Evolutionary conservation across 306 rosid genomes (phyloP).

Genomic region (Cicer chorassanicum): DNA sequence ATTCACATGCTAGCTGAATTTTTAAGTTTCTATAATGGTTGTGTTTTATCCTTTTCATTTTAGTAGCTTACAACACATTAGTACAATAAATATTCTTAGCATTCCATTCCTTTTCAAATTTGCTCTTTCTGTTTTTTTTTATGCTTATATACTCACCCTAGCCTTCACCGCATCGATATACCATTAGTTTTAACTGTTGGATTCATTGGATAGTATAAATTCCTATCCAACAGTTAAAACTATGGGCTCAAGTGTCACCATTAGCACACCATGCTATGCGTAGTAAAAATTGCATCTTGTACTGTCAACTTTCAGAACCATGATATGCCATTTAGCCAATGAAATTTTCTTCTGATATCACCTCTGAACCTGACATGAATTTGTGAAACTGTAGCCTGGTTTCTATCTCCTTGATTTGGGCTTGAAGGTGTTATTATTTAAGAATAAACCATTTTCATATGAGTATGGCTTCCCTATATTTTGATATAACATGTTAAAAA

Average conservation of each 20-base stretch:
- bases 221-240: constrained; percentile 7
- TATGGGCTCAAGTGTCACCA: not conserved
- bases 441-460: constrained; percentile 18
- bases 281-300: constrained; percentile 25
- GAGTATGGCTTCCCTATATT: constrained; percentile 14
- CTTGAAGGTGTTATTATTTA: constrained; percentile 14
- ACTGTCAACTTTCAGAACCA: constrained; percentile 33
- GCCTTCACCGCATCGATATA: not conserved
- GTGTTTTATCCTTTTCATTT: not conserved
- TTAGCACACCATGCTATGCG: not conserved
- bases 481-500: constrained; percentile 23
- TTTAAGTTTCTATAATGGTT: not conserved
- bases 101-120: constrained; percentile 8
- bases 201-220: not conserved
- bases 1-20: constrained; percentile 38
- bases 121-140: not conserved
- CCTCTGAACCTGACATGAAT: constrained; percentile 27
- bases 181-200: not conserved
- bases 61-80: constrained; percentile 4
- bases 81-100: constrained; percentile 2
- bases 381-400: not conserved
- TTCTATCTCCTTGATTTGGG: constrained; percentile 8
- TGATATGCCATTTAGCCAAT: not conserved
- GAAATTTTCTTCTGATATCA: constrained; percentile 15
- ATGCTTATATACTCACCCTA: not conserved